Base-by-base conservation (phyloP, 768 basidiomycete genomes). In the Mycena amicta region DNA sequence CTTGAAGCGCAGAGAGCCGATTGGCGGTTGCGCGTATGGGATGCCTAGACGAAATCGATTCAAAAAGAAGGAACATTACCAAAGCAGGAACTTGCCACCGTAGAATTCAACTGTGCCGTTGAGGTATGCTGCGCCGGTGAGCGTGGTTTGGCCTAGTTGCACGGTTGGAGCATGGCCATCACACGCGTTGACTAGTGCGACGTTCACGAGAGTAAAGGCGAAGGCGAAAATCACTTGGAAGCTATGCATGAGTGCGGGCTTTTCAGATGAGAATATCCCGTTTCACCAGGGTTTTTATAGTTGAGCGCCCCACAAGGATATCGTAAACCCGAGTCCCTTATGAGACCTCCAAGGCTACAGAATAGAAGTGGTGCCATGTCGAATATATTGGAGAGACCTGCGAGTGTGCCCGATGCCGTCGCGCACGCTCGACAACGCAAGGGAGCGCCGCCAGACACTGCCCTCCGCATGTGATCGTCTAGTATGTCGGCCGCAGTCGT, bases 111-210 rank as follows among this genome's bases (percentile, higher is more conserved):
- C n/a, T 71, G 67, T 5, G 76, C 60, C 1, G 56, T 54, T 2
- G 77, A 66, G 4, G 78, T 62, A 56, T 74, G 71, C 20, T 67
- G 66, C 18, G 33, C 81, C 81, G 11, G 71, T 58, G 29, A 81
- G 51, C 0, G 73, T 77, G 0, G 81, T 79, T 4, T 62, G 52
- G 3, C 78, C 78, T 8, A 82, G 59, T 30, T 70, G 68, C 41
- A 81, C 70, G 1, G 47, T 55, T 15, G 58, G 58, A 22, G 39
- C 8, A 8, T 37, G 33, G n/a, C n/a, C n/a, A n/a, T n/a, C n/a
- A n/a, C n/a, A n/a, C 33, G 33, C 33, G 18, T 37, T 37, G 33
- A 37, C 18, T 18, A 37, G 33, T 8, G 18, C 33, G 11, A 18
- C 18, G 18, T 18, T 18, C 8, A 37, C 18, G 33, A 18, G 11